These are phyloP conservation scores for Fusarium coffeatum DNA, from an alignment of 2,329 filamentous ascomycete genomes.

Conservation along the genomic window DNA sequence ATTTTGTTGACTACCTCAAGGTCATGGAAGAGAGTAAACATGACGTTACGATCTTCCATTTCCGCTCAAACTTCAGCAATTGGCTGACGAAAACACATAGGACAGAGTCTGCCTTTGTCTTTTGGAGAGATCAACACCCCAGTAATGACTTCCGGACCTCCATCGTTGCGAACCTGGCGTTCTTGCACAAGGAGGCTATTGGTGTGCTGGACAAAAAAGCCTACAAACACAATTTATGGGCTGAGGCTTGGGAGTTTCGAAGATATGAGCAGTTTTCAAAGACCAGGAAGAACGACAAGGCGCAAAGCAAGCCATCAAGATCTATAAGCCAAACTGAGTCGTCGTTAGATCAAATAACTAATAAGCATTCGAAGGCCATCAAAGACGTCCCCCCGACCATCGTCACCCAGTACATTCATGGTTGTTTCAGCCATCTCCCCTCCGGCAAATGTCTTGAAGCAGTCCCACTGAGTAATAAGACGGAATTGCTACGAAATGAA, in stretches of 20 bases:
- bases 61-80: slow-evolving; percentile 65
- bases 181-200: slow-evolving; percentile 72
- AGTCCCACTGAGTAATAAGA: slow-evolving; percentile 45
- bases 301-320: neutral
- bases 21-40: slow-evolving; percentile 46
- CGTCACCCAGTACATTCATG: slow-evolving; percentile 75
- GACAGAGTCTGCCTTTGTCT: slow-evolving; percentile 54
- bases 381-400: slow-evolving; percentile 60
- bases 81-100: slow-evolving; percentile 66
- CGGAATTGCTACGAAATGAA: slow-evolving; percentile 46
- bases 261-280: slow-evolving; percentile 47
- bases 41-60: slow-evolving; percentile 65
- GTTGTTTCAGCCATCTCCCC: slow-evolving; percentile 72
- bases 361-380: slow-evolving; percentile 12
- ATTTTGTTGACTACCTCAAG: slow-evolving; percentile 75
- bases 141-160: slow-evolving; percentile 71
- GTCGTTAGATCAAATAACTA: neutral
- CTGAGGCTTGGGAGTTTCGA: slow-evolving; percentile 58
- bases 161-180: slow-evolving; percentile 69
- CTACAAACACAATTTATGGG: slow-evolving; percentile 63
- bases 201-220: slow-evolving; percentile 56
- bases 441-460: slow-evolving; percentile 65
- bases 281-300: neutral
- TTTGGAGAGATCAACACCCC: slow-evolving; percentile 65
- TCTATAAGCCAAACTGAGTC: neutral